phyloP scores from a whole-genome alignment of 1,284 basidiomycete species.

The Pseudozyma flocculosa region DNA sequence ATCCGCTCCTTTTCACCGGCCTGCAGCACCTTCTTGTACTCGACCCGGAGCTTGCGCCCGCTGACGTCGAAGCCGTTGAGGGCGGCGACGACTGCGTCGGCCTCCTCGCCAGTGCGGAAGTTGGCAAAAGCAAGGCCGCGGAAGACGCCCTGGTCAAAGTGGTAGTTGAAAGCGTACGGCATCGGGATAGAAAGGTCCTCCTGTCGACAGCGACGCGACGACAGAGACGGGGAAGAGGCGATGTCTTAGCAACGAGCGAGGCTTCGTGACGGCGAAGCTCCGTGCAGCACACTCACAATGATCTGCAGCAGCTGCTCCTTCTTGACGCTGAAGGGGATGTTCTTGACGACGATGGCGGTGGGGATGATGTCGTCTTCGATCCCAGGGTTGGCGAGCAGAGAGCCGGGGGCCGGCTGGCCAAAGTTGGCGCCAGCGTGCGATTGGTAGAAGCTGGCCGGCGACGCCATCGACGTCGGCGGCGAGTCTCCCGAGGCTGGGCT shows the following conservation, averaged over 20 bases:
- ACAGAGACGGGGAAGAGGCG: conserved; percentile 2
- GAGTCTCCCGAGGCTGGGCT: conserved; percentile 17
- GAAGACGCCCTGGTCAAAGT: conserved; percentile 69
- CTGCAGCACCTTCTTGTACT: conserved; percentile 99
- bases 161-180: conserved; percentile 93
- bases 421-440: conserved; percentile 1
- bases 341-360: conserved; percentile 98
- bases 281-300: conserved; percentile 66
- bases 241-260: too few species aligned
- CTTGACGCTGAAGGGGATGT: conserved; percentile 98
- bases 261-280: too few species aligned
- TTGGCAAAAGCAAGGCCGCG: conserved; percentile 98
- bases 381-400: background rate
- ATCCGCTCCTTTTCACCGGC: conserved; percentile 99
- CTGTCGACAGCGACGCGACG: conserved; percentile 58
- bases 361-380: conserved; percentile 91
- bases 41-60: conserved; percentile 95
- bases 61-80: conserved; percentile 88
- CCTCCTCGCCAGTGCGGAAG: conserved; percentile 85
- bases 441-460: conserved; percentile 1
- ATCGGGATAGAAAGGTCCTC: conserved; percentile 89
- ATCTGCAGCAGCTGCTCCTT: conserved; percentile 92
- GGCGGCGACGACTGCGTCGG: conserved; percentile 91
- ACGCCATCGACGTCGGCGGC: conserved; percentile 12
- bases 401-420: conserved; percentile 7